Percentiles rank a stretch among this genome's conserved stretches.
phyloP scores from a whole-genome alignment of 2,329 filamentous ascomycete genomes.

The Elsinoe fawcettii region DNA sequence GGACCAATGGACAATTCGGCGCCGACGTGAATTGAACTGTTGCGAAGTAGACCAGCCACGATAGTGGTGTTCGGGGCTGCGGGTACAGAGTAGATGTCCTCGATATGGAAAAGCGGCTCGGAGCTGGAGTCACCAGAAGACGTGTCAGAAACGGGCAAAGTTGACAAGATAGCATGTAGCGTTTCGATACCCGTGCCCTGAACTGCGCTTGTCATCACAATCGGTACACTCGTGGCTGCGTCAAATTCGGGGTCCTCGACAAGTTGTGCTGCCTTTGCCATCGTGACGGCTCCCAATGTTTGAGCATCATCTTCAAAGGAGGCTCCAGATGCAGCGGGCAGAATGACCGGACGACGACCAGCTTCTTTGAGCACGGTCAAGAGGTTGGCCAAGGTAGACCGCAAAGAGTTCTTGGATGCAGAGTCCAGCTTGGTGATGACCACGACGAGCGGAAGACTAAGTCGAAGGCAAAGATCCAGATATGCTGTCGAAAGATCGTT shows the following conservation, averaged over 20 bases:
- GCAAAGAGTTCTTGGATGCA: constrained; percentile 64
- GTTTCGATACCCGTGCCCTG: constrained; percentile 74
- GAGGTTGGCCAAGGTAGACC: constrained; percentile 62
- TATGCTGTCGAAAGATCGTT: constrained; percentile 71
- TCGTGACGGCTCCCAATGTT: constrained; percentile 49
- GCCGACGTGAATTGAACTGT: constrained; percentile 68
- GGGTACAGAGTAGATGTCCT: constrained; percentile 72
- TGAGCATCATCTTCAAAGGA: constrained; percentile 44
- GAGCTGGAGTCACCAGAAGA: constrained; percentile 25
- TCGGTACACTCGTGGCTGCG: constrained; percentile 57
- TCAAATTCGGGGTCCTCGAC: constrained; percentile 45
- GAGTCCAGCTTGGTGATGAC: constrained; percentile 88
- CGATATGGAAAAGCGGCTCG: constrained; percentile 66
- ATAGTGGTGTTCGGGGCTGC: constrained; percentile 42
- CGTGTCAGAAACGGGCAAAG: constrained; percentile 55
- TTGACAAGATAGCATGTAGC: constrained; percentile 71
- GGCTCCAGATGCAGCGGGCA: constrained; percentile 36
- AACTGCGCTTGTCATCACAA: constrained; percentile 79
- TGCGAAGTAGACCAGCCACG: constrained; percentile 75
- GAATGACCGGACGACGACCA: constrained; percentile 64
- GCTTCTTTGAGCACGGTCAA: constrained; percentile 69
- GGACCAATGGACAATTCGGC: constrained; percentile 74
- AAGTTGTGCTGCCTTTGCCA: constrained; percentile 50
- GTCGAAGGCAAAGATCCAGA: constrained; percentile 73
- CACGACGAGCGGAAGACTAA: constrained; percentile 69